Base-by-base conservation (phyloP, 148 eudicot genomes). In the Silene latifolia region DNA sequence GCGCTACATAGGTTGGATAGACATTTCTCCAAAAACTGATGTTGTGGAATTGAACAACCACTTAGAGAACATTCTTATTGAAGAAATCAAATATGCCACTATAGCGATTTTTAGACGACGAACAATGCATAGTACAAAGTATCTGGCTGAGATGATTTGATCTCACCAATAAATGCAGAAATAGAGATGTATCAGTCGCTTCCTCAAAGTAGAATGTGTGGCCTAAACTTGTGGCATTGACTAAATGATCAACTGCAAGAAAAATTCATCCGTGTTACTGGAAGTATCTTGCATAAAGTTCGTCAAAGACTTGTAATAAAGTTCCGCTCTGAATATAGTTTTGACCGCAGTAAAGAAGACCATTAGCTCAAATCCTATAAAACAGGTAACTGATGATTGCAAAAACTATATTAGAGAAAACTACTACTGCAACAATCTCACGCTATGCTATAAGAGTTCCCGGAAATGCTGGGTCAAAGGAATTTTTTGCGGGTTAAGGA, bases 11-110 rank as follows among this genome's bases (percentile, higher is more conserved):
- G 0, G 98, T 91, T 67, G 98, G 98, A 80, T 91, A 89, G 53
- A 93, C 91, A 82, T 93, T 93, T 57, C 98, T 97, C 98, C 97
- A 91, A 79, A 93, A 91, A 69, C 91, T 93, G 81, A 93, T 93
- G 80, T 93, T 97, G 95, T 91, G 76, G 0, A 14, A 19, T n/a
- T 10, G 2, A 54, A 63, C 10, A 47, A 70, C n/a, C 5, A 23
- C 1, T 17, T 21, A 47, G 11, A 62, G 2, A 23, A 12, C 58
- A 17, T 46, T 65, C 19, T 14, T 53, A 14, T 14, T 18, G 20
- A 10, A n/a, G 7, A 5, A 63, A 27, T 27, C 39, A 25, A 14
- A 25, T 63, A 27, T 29, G 18, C 5, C 67, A 63, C 4, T 13
- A 63, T 13, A 63, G 15, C 0, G 12, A 63, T 63, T 7, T 25